Evolutionary conservation across 495 filamentous ascomycete species (phyloP).

Genomic region (Daldinia grandis): DNA sequence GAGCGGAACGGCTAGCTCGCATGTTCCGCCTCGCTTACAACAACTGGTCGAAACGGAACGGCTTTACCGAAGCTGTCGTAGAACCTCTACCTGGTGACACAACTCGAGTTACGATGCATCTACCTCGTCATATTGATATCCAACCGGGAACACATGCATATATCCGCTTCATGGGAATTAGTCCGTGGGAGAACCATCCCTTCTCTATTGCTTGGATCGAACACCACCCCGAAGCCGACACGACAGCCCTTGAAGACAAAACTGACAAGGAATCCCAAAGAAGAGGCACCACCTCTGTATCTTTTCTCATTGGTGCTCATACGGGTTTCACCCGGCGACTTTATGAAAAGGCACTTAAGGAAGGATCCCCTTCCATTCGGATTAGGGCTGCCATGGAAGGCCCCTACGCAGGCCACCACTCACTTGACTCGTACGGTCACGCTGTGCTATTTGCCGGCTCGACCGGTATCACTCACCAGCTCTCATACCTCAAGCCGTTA

Average conservation of each 20-base stretch:
- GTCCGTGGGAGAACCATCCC: constrained; percentile 86
- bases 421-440: constrained; percentile 88
- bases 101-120: constrained; percentile 78
- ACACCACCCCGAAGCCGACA: constrained; percentile 47
- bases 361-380: constrained; percentile 33
- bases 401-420: constrained; percentile 84
- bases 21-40: constrained; percentile 73
- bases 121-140: constrained; percentile 80
- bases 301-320: constrained; percentile 83
- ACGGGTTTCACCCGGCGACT: constrained; percentile 88
- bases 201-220: constrained; percentile 91
- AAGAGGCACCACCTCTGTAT: constrained; percentile 64
- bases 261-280: constrained; percentile 8
- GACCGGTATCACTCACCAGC: constrained; percentile 92
- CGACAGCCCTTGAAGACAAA: constrained; percentile 36
- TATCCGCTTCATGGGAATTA: constrained; percentile 79
- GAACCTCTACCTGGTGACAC: constrained; percentile 84
- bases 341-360: constrained; percentile 60
- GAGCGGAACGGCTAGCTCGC: constrained; percentile 74
- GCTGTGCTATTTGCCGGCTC: constrained; percentile 90
- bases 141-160: constrained; percentile 89
- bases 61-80: constrained; percentile 74
- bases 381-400: constrained; percentile 74
- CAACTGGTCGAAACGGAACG: constrained; percentile 65
- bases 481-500: constrained; percentile 85